Evolutionary conservation across 1,139 yeast species (phyloP), one percentile per base, ranked within the genome.

Genomic region (Hanseniaspora sp.): DNA sequence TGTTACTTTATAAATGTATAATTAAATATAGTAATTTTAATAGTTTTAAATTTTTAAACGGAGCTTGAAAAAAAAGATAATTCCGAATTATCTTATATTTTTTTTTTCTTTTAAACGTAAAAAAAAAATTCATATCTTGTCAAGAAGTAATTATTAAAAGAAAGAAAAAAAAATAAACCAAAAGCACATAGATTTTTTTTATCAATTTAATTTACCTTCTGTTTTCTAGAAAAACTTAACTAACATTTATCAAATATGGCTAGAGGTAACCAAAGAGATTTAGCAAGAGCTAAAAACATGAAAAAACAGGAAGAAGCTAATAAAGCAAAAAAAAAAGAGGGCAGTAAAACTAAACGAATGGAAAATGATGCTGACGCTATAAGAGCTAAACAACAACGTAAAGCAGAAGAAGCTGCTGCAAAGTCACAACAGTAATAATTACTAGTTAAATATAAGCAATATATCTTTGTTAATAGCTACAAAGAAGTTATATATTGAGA

Each of bases 201-300:
- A 23, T 4, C 23, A 23, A 23, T 23, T 4, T 23, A 23, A 3
- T 23, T 23, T 23, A 23, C 23, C 23, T 23, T 23, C 23, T 23
- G 4, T 23, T 23, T 23, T 23, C 23, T 23, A 23, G 23, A 23
- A 23, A 23, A 2, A 23, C 23, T 23, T 23, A 4, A 23, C 23
- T 23, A 23, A 23, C 23, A 23, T 23, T 23, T 23, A 23, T 23
- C 9, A 13, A 28, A n/a, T 13, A 90, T 90, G 97, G 83, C 95
- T 53, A 79, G 98, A 74, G 98, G 98, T 35, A 92, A 92, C 70
- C 97, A 92, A 71, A 79, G 98, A 69, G 98, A 92, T 52, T 77
- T 86, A 63, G 96, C 96, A 33, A 78, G 98, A 66, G 88, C 83
- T 58, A 90, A 86, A 72, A 87, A 86, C 70, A 68, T 72, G 66